phyloP scores from a whole-genome alignment of 192 early-diverging fungal species.

The Podila minutissima region DNA sequence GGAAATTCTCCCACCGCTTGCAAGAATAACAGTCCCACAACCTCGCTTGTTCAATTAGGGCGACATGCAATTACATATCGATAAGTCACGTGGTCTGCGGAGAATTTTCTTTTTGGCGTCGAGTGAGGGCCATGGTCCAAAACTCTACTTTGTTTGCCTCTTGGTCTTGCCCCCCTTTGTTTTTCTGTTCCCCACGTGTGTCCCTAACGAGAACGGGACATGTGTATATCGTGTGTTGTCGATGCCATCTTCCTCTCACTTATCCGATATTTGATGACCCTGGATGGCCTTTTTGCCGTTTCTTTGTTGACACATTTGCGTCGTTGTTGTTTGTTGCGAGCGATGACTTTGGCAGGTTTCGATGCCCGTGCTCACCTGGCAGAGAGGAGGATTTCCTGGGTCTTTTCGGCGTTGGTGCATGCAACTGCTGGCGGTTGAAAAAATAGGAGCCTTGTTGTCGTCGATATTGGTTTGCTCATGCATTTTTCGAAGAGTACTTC shows the following conservation, averaged over 20 bases:
- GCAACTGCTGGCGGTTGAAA: too few relatives aligned
- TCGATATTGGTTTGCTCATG: too few relatives aligned
- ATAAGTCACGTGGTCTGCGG: not conserved
- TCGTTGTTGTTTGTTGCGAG: not conserved
- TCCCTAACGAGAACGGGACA: not conserved
- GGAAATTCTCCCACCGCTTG: too few relatives aligned
- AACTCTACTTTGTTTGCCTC: not conserved
- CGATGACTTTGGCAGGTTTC: not conserved
- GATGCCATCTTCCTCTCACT: too few relatives aligned
- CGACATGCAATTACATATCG: not conserved
- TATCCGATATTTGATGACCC: not conserved
- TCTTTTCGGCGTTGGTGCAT: too few relatives aligned
- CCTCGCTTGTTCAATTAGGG: not conserved
- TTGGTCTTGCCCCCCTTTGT: too few relatives aligned
- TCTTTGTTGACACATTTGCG: not conserved
- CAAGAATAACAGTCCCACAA: not conserved
- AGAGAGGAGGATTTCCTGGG: not conserved
- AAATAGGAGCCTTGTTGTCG: too few relatives aligned
- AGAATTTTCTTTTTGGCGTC: not conserved
- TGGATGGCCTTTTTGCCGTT: constrained; percentile 4
- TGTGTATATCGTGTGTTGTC: not conserved
- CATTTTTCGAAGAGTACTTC: too few relatives aligned
- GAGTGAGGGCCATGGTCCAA: not conserved
- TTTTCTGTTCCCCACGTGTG: too few relatives aligned
- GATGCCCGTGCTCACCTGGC: not conserved